phyloP scores from a whole-genome alignment of 345 rosid species.

The Pugionium cornutum region DNA sequence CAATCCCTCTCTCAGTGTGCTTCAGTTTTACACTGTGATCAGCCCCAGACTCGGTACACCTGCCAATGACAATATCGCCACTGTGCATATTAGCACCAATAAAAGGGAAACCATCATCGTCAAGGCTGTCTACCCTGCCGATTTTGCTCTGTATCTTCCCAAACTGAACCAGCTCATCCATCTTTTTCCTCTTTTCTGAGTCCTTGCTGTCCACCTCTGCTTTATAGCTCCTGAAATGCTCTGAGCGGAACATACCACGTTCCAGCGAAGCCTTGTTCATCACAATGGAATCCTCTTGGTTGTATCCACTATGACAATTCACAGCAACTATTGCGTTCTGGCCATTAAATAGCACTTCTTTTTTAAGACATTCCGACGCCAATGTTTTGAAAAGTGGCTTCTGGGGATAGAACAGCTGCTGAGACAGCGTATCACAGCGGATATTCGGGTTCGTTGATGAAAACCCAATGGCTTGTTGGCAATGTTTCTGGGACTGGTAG shows the following conservation, averaged over 20 bases:
- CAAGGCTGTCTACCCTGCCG: conserved; percentile 82
- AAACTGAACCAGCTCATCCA: conserved; percentile 62
- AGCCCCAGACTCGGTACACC: conserved; percentile 71
- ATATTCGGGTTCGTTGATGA: conserved; percentile 79
- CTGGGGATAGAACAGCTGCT: conserved; percentile 80
- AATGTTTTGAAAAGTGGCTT: conserved; percentile 80
- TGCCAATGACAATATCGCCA: conserved; percentile 90
- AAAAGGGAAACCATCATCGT: conserved; percentile 87
- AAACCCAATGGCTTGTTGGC: conserved; percentile 89
- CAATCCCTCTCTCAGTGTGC: conserved; percentile 92
- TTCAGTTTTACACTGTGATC: conserved; percentile 83
- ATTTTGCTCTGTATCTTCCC: conserved; percentile 70
- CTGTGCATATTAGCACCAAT: conserved; percentile 78
- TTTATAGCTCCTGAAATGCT: conserved; percentile 85
- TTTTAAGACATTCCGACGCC: conserved; percentile 71
- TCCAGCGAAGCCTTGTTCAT: conserved; percentile 91
- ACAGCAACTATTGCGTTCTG: conserved; percentile 96
- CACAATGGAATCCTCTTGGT: conserved; percentile 91
- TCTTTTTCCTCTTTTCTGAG: conserved; percentile 57
- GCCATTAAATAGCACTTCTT: conserved; percentile 70
- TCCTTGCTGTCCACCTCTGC: conserved; percentile 87
- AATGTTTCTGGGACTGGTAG: conserved; percentile 87
- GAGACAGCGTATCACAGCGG: conserved; percentile 78
- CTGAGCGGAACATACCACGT: conserved; percentile 90
- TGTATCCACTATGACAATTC: conserved; percentile 89